Conservation (phyloP, 2,329 filamentous ascomycete genomes). For the Orbilia javanica region DNA sequence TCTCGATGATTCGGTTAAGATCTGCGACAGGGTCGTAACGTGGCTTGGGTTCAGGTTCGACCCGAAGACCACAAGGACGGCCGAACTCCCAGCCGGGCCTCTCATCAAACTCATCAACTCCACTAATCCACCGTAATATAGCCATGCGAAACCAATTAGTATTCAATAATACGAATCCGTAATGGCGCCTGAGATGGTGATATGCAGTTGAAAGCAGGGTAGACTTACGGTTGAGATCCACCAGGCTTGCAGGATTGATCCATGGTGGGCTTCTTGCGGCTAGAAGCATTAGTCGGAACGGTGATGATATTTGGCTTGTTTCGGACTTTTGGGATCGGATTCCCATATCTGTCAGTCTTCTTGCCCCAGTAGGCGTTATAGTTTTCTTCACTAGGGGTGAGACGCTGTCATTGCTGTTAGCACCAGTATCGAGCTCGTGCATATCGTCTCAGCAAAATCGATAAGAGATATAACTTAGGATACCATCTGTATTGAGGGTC, state of each 20-base stretch:
- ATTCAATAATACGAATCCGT: too few relatives aligned
- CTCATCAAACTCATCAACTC: too few relatives aligned
- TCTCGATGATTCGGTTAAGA: background rate
- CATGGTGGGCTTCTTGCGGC: background rate
- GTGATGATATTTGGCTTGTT: background rate
- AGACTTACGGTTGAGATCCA: background rate
- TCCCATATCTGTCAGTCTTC: background rate
- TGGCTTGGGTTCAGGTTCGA: background rate
- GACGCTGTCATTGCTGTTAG: background rate
- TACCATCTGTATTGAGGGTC: too few relatives aligned
- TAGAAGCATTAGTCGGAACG: background rate
- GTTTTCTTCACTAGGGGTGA: background rate
- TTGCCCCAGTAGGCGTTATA: background rate
- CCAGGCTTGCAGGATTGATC: background rate
- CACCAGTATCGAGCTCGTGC: too few relatives aligned
- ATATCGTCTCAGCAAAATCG: too few relatives aligned
- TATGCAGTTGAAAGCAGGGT: background rate
- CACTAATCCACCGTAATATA: too few relatives aligned
- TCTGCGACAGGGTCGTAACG: background rate
- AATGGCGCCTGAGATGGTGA: too few relatives aligned
- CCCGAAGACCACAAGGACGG: background rate
- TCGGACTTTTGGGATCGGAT: background rate
- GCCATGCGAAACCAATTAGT: too few relatives aligned
- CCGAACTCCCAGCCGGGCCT: background rate
- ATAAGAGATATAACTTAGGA: too few relatives aligned